phyloP scores from a whole-genome alignment of 2,329 filamentous ascomycete species.

The Fusarium chaquense region DNA sequence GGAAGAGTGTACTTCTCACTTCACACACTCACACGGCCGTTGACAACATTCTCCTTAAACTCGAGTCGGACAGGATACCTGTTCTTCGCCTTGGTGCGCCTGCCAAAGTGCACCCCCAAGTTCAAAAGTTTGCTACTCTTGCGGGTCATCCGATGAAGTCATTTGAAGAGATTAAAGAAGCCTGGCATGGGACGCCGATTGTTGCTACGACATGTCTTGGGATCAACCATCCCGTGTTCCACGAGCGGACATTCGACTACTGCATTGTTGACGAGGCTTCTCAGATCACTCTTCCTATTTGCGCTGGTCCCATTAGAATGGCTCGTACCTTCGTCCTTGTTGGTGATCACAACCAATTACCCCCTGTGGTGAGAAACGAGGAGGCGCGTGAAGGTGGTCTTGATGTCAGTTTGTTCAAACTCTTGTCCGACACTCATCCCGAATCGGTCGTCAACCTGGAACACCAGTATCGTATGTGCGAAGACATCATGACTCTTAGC shows the following conservation, averaged over 20 bases:
- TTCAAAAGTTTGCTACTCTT: constrained; percentile 85
- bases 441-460: constrained; percentile 90
- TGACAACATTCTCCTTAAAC: constrained; percentile 96
- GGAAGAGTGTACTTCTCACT: constrained; percentile 91
- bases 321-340: constrained; percentile 94
- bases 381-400: constrained; percentile 86
- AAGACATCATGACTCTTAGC: constrained; percentile 94
- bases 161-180: constrained; percentile 84
- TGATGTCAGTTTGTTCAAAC: constrained; percentile 93
- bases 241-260: constrained; percentile 91
- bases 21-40: constrained; percentile 98
- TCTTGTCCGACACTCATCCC: constrained; percentile 89
- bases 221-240: constrained; percentile 89
- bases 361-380: constrained; percentile 92
- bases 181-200: constrained; percentile 87
- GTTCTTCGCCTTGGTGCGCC: constrained; percentile 87
- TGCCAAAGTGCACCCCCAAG: constrained; percentile 88
- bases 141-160: constrained; percentile 78
- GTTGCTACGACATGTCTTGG: constrained; percentile 96
- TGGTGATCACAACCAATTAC: constrained; percentile 95
- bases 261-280: constrained; percentile 99
- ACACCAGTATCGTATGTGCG: constrained; percentile 98
- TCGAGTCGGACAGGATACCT: constrained; percentile 80
- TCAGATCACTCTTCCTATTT: constrained; percentile 96
- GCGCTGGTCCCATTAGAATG: constrained; percentile 92